These are phyloP conservation scores for Fusarium poae DNA, from an alignment of 2,329 filamentous ascomycete species.

Conservation along the genomic window DNA sequence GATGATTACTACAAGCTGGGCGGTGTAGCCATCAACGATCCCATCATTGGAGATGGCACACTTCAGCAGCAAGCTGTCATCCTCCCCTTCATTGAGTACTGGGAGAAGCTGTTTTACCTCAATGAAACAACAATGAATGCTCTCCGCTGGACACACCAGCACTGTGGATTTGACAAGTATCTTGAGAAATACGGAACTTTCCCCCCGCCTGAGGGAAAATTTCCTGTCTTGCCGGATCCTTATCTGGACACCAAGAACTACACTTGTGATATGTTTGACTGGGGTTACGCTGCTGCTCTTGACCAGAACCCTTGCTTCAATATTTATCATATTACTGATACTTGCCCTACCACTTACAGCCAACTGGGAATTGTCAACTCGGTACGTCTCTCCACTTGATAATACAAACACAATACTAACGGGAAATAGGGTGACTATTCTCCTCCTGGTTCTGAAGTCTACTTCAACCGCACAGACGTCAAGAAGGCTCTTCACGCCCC, in stretches of 20 bases:
- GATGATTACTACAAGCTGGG: conserved; percentile 75
- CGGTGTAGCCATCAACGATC: conserved; percentile 80
- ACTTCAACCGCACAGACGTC: conserved; percentile 79
- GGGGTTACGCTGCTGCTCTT: conserved; percentile 66
- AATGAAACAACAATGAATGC: conserved; percentile 69
- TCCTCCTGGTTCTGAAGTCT: conserved; percentile 71
- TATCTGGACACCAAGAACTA: conserved; percentile 51
- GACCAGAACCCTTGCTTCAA: conserved; percentile 83
- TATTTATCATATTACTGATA: conserved; percentile 78
- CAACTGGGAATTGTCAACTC: conserved; percentile 76
- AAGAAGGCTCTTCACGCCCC: conserved; percentile 77
- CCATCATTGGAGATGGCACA: conserved; percentile 67
- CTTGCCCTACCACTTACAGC: conserved; percentile 78
- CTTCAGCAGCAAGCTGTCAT: conserved; percentile 62
- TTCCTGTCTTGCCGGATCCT: conserved; percentile 60
- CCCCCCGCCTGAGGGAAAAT: conserved; percentile 71
- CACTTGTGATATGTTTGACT: conserved; percentile 70
- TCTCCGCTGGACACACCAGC: conserved; percentile 64
- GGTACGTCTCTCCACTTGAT: neutral
- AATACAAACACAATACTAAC: neutral
- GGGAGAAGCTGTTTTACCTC: conserved; percentile 70
- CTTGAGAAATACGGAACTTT: conserved; percentile 73
- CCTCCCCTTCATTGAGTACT: conserved; percentile 72
- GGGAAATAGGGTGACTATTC: conserved; percentile 66
- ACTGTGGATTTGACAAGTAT: conserved; percentile 74